These are phyloP conservation scores for Penicillium sp. DNA, from an alignment of 2,329 filamentous ascomycete species.

Conservation along the genomic window DNA sequence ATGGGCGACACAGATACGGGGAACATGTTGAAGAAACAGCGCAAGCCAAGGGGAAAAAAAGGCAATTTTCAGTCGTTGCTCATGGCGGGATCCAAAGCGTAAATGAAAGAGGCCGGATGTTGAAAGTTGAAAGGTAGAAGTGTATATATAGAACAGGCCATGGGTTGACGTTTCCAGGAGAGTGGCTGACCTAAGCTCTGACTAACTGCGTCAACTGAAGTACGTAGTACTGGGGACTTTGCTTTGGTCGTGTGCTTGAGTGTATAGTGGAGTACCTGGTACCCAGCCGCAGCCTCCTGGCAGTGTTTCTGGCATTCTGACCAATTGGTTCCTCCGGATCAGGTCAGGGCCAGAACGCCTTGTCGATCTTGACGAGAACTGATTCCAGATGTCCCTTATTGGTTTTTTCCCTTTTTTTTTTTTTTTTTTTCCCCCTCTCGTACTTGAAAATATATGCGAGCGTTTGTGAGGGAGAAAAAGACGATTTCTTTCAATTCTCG, in stretches of 20 bases:
- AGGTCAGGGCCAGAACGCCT: slow-evolving; percentile 16
- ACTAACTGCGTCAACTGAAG: neutral
- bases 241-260: neutral
- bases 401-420: no score
- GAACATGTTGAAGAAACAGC: slow-evolving; percentile 26
- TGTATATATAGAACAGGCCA: slow-evolving; percentile 13
- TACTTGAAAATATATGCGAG: neutral
- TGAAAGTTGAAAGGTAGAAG: slow-evolving; percentile 6
- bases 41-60: neutral
- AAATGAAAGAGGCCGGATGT: slow-evolving; percentile 11
- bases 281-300: slow-evolving; percentile 3
- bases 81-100: slow-evolving; percentile 14
- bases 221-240: neutral
- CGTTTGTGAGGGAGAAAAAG: neutral
- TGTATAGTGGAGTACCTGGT: slow-evolving; percentile 8
- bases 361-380: slow-evolving; percentile 11
- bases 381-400: neutral
- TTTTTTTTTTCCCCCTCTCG: neutral
- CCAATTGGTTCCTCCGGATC: slow-evolving; percentile 18
- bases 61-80: slow-evolving; percentile 13
- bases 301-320: neutral
- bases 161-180: slow-evolving; percentile 23
- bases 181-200: slow-evolving; percentile 24
- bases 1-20: slow-evolving; percentile 33
- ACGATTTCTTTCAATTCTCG: neutral